Base-by-base conservation (phyloP, 148 eudicot genomes). In the Nyssa sinensis region DNA sequence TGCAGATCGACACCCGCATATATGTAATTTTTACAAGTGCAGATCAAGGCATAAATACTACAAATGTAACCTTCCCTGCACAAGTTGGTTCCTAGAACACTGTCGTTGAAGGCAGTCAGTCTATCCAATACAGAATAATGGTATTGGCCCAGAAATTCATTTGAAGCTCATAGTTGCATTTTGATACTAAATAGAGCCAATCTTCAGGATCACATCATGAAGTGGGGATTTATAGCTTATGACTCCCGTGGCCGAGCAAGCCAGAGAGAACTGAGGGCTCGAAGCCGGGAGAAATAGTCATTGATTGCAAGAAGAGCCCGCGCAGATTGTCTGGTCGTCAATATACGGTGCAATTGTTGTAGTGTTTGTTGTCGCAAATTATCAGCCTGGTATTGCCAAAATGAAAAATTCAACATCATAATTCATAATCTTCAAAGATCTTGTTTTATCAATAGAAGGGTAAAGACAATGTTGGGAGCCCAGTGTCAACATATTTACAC, bases 201-300 rank as follows among this genome's bases (percentile, higher is more conserved):
- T 31, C n/a, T 19, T 51, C 62, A 14, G 13, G 73, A 69, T 28
- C 13, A 8, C 11, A 30, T 55, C 7, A 70, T 70, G 0, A 51
- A 69, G 12, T 27, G 41, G 35, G 28, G 14, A 64, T 41, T 62
- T 33, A 49, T 39, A 25, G 27, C 62, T 39, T 7, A 35, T 82
- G 74, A 87, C 67, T 94, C 98, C 0, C 89, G 91, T 14, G 97
- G 98, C 66, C 98, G 83, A 33, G 98, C 97, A 27, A 88, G 89
- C 98, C 98, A 94, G 53, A 94, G 90, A 62, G 97, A 87, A 79
- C 98, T 91, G 32, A 94, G 93, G 37, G 98, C 98, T 60, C 98
- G 82, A 44, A 94, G 92, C 62, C 98, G 83, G 29, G 98, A 82
- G 78, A 90, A 94, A 66, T 94, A 94, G 74, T 94, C 98, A 32